Evolutionary conservation across 306 rosid genomes (phyloP).

Genomic region (Quercus robur): DNA sequence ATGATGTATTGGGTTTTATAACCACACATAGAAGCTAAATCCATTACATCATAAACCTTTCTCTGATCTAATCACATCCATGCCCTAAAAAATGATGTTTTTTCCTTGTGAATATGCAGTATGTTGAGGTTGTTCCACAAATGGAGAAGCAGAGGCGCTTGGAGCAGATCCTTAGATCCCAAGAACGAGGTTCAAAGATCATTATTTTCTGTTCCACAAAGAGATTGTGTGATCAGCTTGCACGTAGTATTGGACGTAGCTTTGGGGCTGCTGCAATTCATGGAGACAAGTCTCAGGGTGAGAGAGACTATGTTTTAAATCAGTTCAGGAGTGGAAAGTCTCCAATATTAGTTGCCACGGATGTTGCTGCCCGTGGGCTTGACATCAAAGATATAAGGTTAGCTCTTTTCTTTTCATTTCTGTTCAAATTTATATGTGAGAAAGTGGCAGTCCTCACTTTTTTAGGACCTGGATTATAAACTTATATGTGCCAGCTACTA

Average conservation of each 20-base stretch:
- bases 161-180: constrained; percentile 93
- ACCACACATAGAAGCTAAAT: neutral
- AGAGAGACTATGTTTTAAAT: constrained; percentile 90
- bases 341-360: constrained; percentile 93
- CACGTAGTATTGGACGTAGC: constrained; percentile 78
- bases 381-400: constrained; percentile 99
- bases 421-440: neutral
- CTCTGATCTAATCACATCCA: neutral
- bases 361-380: constrained; percentile 99
- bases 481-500: constrained; percentile 4
- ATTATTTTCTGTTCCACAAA: constrained; percentile 96
- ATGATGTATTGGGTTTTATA: neutral
- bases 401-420: constrained; percentile 5
- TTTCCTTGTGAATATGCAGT: constrained; percentile 37
- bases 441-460: neutral
- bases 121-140: constrained; percentile 95
- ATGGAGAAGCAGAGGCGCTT: constrained; percentile 97
- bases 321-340: constrained; percentile 93
- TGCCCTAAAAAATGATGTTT: neutral
- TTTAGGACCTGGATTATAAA: neutral
- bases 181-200: constrained; percentile 88
- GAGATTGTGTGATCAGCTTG: constrained; percentile 91
- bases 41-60: neutral
- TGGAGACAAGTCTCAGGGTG: constrained; percentile 97
- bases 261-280: constrained; percentile 99